A percentile compares a stretch with the other conserved stretches of the same genome.
Conservation (phyloP, 495 filamentous ascomycete species). For the Chaetomium fimeti region DNA sequence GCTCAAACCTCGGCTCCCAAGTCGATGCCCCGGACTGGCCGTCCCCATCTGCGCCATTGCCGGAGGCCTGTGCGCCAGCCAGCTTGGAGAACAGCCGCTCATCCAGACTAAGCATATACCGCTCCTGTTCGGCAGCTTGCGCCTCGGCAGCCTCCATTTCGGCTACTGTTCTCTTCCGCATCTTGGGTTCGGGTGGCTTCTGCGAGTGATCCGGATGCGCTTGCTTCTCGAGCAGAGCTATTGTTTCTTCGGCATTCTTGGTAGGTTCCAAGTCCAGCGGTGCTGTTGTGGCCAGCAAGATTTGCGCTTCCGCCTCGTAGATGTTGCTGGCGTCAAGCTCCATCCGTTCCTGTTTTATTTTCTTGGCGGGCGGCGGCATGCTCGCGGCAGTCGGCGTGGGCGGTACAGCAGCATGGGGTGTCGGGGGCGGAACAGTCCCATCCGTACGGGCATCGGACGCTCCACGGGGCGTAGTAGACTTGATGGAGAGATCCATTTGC, state of each 20-base stretch:
- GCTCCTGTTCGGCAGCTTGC: conserved; percentile 78
- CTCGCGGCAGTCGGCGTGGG: conserved; percentile 54
- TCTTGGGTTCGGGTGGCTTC: conserved; percentile 77
- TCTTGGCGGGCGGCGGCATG: conserved; percentile 64
- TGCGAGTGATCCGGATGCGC: conserved; percentile 72
- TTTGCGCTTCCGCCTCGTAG: conserved; percentile 68
- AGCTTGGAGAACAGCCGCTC: conserved; percentile 67
- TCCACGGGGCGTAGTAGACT: conserved; percentile 65
- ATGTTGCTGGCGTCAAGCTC: conserved; percentile 69
- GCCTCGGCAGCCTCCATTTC: conserved; percentile 94
- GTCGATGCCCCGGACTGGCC: conserved; percentile 65
- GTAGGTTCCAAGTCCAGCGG: conserved; percentile 76
- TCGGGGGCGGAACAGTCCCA: conserved; percentile 61
- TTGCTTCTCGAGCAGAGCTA: conserved; percentile 65
- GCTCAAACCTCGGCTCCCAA: conserved; percentile 84
- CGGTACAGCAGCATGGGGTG: conserved; percentile 61
- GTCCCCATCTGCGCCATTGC: conserved; percentile 67
- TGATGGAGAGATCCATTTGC: conserved; percentile 69
- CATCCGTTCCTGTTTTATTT: conserved; percentile 65
- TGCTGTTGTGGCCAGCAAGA: conserved; percentile 66
- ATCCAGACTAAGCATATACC: conserved; percentile 91
- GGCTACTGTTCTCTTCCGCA: conserved; percentile 87
- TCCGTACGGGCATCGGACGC: conserved; percentile 48
- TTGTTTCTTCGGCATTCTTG: conserved; percentile 62
- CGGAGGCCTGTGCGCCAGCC: conserved; percentile 54